Base-by-base conservation (phyloP, 1,284 basidiomycete genomes). In the Puccinia horiana region DNA sequence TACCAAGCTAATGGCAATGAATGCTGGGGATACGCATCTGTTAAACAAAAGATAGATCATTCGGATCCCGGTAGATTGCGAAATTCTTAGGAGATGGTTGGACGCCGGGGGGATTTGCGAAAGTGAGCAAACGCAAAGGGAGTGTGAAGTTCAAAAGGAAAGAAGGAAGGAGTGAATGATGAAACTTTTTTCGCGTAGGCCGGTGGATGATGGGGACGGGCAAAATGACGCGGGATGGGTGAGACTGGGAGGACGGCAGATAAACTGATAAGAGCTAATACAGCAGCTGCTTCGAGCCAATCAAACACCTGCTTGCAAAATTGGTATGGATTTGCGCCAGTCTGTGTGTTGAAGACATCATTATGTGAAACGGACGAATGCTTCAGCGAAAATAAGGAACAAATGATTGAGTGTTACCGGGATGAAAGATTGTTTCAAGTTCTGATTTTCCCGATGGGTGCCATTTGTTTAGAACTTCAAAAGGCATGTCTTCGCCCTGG, bases 271-370 rank as follows among this genome's bases (percentile, higher is more conserved):
- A 63, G 5, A 37, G 61, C 35, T 29, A 37, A 37, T 63, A 63
- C 61, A 63, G 61, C 29, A 9, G 61, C 61, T 63, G 32, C 35
- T 40, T 63, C 61, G 35, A 63, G 61, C 61, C n/a, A 63, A 20
- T 63, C 61, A 63, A 63, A 63, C 61, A 63, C 61, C 6, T 63
- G 9, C 37, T 63, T 32, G 35, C 61, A 14, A 23, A 63, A 35
- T 63, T 20, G 35, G 32, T 4, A 26, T 23, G 61, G n/a, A 23
- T 26, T 63, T 29, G 35, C 29, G 35, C 35, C 35, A 63, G 61
- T 37, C 5, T 63, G 6, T 35, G 35, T 63, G 32, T 37, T 63
- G 9, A 63, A 63, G 61, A 40, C 61, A 63, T 63, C 29, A 63
- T 37, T 35, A 63, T 63, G 29, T 63, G 61, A 63, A 63, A 37